Evolutionary conservation across 2,329 filamentous ascomycete species (phyloP).

Genomic region (Aspergillus ochraceoroseus): DNA sequence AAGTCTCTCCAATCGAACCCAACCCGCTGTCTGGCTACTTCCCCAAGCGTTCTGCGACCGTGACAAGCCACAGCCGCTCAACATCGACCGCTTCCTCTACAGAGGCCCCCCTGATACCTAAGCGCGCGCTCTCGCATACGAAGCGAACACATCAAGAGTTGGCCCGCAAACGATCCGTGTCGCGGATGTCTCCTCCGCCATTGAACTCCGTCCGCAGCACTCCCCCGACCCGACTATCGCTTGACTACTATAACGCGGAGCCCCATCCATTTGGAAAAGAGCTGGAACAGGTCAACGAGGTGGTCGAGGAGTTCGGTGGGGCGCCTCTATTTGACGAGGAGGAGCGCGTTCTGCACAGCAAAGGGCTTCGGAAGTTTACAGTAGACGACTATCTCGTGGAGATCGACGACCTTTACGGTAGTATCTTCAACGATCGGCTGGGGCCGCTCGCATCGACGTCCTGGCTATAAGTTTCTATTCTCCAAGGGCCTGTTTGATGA

Average conservation of each 20-base stretch:
- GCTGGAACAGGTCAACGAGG: slow-evolving; percentile 83
- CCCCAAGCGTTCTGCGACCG: slow-evolving; percentile 65
- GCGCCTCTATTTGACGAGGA: slow-evolving; percentile 66
- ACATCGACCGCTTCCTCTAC: slow-evolving; percentile 44
- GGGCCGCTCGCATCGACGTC: slow-evolving; percentile 32
- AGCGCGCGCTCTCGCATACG: slow-evolving; percentile 77
- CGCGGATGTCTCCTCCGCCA: slow-evolving; percentile 46
- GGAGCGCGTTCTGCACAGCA: slow-evolving; percentile 61
- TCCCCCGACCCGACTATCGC: slow-evolving; percentile 31
- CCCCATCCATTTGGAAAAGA: slow-evolving; percentile 80
- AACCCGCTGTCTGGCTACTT: slow-evolving; percentile 57
- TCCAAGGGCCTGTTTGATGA: background rate
- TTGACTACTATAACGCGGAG: slow-evolving; percentile 38
- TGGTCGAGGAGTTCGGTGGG: slow-evolving; percentile 79
- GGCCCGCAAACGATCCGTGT: slow-evolving; percentile 62
- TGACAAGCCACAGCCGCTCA: slow-evolving; percentile 52
- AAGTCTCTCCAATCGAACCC: slow-evolving; percentile 47
- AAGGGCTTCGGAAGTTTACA: slow-evolving; percentile 67
- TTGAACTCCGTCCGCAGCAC: slow-evolving; percentile 35
- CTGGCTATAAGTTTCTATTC: slow-evolving; percentile 37
- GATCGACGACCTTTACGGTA: slow-evolving; percentile 64
- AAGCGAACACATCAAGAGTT: slow-evolving; percentile 78
- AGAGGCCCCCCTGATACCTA: slow-evolving; percentile 65
- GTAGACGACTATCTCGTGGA: slow-evolving; percentile 81
- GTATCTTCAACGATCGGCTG: slow-evolving; percentile 52